These are phyloP conservation scores for Curvularia verruculosa DNA, from an alignment of 2,329 filamentous ascomycete species.

Conservation along the genomic window DNA sequence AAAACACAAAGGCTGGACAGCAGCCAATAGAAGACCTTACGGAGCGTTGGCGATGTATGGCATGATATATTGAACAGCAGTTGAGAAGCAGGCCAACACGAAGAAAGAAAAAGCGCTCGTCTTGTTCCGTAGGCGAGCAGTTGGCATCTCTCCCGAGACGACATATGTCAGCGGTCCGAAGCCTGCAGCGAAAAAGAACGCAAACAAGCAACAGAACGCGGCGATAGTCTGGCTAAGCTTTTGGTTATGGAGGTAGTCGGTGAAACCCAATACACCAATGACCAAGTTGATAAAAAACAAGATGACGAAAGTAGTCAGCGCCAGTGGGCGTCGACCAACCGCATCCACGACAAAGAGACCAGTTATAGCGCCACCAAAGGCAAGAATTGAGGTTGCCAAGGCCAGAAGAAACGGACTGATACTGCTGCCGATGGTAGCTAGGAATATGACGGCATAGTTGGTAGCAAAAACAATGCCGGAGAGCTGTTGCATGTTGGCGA, in stretches of 20 bases:
- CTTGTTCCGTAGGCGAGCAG: neutral
- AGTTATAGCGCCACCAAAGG: neutral
- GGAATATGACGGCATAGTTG: neutral
- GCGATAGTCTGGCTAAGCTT: neutral
- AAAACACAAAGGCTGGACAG: neutral
- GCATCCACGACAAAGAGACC: neutral
- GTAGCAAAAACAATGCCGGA: neutral
- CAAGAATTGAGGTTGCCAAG: neutral
- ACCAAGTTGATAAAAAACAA: neutral
- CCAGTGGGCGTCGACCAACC: neutral
- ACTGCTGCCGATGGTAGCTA: neutral
- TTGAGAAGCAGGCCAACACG: neutral
- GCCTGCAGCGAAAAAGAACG: neutral
- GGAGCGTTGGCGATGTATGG: neutral
- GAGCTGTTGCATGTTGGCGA: neutral
- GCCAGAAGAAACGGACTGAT: neutral
- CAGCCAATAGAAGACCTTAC: neutral
- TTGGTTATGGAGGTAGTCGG: neutral
- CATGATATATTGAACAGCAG: neutral
- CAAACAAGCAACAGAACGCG: neutral
- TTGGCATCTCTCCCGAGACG: neutral
- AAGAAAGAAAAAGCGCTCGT: neutral
- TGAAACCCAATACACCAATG: neutral
- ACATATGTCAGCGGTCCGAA: neutral
- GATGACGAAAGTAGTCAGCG: neutral